Percentiles rank a stretch among this genome's conserved stretches.
Evolutionary conservation across 345 rosid genomes (phyloP).

Genomic region (Citrus maxima): DNA sequence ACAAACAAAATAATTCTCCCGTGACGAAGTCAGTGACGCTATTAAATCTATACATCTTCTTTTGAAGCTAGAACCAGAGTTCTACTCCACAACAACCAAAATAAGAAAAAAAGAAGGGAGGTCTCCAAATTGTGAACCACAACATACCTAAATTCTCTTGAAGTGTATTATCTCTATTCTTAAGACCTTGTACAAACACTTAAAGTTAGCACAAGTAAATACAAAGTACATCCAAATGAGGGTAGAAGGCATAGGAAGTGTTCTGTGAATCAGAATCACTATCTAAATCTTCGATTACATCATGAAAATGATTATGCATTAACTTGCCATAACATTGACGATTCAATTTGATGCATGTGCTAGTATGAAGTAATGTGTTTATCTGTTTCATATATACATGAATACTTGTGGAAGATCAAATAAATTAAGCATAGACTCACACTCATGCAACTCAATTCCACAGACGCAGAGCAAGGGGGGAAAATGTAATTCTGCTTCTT

Average conservation of each 20-base stretch:
- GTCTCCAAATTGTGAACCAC: background rate
- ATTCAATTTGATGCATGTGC: background rate
- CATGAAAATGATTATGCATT: background rate
- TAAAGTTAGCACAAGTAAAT: background rate
- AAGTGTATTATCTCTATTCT: background rate
- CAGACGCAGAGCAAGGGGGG: background rate
- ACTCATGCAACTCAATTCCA: background rate
- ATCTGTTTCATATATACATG: background rate
- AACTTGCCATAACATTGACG: background rate
- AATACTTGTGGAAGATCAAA: background rate
- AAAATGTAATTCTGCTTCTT: slow-evolving; percentile 10
- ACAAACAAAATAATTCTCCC: background rate
- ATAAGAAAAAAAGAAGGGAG: too few species aligned
- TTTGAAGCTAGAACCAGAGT: background rate
- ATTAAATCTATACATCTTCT: background rate
- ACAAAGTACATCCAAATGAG: background rate
- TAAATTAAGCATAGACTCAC: background rate
- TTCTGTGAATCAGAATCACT: background rate
- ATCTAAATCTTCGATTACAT: background rate
- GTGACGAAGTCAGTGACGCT: background rate
- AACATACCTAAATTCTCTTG: background rate
- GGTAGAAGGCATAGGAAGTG: background rate
- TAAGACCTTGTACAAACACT: background rate
- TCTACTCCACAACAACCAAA: background rate
- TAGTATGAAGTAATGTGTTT: background rate